Evolutionary conservation across 768 basidiomycete species (phyloP).

Genomic region (Auriculariales sp.): DNA sequence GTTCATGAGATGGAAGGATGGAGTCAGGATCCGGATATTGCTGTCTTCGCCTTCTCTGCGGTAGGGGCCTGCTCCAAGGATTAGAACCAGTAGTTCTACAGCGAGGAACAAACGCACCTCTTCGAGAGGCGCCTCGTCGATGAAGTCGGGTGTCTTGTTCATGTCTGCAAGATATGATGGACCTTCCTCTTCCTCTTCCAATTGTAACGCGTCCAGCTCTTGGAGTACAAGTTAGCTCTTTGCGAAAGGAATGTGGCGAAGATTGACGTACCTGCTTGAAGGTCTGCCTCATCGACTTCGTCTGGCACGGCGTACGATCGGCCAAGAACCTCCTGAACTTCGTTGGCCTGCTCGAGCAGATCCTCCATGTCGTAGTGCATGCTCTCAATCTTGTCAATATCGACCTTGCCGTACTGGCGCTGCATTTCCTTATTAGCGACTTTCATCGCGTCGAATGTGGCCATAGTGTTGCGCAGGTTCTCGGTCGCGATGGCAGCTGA

Average conservation of each 20-base stretch:
- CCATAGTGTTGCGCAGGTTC: slow-evolving; percentile 97
- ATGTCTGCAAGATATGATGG: slow-evolving; percentile 78
- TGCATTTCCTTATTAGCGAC: slow-evolving; percentile 89
- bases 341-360: slow-evolving; percentile 84
- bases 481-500: slow-evolving; percentile 91
- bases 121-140: slow-evolving; percentile 77
- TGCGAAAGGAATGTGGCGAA: background rate
- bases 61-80: background rate
- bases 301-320: slow-evolving; percentile 94
- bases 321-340: slow-evolving; percentile 88
- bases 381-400: slow-evolving; percentile 97
- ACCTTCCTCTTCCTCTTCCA: slow-evolving; percentile 86
- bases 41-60: too few relatives aligned
- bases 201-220: slow-evolving; percentile 90
- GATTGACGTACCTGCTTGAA: slow-evolving; percentile 70
- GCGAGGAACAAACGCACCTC: slow-evolving; percentile 14
- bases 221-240: background rate
- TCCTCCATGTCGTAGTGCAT: slow-evolving; percentile 99
- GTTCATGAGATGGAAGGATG: too few relatives aligned
- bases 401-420: slow-evolving; percentile 94
- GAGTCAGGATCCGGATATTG: too few relatives aligned
- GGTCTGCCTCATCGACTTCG: slow-evolving; percentile 92
- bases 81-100: background rate
- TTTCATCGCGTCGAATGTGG: slow-evolving; percentile 94
- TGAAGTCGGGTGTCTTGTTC: slow-evolving; percentile 80